These are phyloP conservation scores for Neonectria coccinea DNA, from an alignment of 2,329 filamentous ascomycete genomes.

Conservation along the genomic window DNA sequence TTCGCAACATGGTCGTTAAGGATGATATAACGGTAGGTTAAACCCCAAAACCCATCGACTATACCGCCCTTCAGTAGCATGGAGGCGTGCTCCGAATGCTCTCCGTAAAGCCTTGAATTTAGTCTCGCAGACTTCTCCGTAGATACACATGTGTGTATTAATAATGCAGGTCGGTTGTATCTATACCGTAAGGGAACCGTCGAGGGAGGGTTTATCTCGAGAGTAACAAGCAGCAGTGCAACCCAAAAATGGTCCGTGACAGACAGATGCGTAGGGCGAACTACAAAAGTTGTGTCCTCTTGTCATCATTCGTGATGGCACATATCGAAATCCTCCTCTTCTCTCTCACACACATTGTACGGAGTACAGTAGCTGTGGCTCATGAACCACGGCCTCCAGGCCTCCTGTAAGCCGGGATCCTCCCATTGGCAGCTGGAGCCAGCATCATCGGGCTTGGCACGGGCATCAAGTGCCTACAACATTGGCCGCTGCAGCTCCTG, in stretches of 20 bases:
- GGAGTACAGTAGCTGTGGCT: not conserved
- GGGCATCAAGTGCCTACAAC: constrained; percentile 10
- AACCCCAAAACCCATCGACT: not conserved
- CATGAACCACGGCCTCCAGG: not conserved
- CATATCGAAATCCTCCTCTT: not conserved
- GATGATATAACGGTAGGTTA: not conserved
- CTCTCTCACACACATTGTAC: not conserved
- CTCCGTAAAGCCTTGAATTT: not conserved
- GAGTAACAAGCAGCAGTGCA: not conserved
- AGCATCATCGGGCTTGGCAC: constrained; percentile 19
- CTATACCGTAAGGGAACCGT: not conserved
- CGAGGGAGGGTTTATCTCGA: not conserved
- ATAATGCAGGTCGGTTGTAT: not conserved
- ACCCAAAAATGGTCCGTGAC: not conserved
- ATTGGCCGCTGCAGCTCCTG: constrained; percentile 34
- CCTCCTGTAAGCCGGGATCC: not conserved
- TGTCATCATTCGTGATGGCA: not conserved
- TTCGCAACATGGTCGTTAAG: too few species aligned
- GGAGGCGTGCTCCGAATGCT: not conserved
- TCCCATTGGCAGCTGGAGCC: constrained; percentile 7
- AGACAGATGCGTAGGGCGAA: not conserved
- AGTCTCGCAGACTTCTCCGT: not conserved
- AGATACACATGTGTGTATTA: not conserved
- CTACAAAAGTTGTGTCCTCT: not conserved
- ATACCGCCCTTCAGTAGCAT: not conserved